Evolutionary conservation across 306 rosid genomes (phyloP), one percentile per base, ranked within the genome.

Genomic region (Corylus avellana): DNA sequence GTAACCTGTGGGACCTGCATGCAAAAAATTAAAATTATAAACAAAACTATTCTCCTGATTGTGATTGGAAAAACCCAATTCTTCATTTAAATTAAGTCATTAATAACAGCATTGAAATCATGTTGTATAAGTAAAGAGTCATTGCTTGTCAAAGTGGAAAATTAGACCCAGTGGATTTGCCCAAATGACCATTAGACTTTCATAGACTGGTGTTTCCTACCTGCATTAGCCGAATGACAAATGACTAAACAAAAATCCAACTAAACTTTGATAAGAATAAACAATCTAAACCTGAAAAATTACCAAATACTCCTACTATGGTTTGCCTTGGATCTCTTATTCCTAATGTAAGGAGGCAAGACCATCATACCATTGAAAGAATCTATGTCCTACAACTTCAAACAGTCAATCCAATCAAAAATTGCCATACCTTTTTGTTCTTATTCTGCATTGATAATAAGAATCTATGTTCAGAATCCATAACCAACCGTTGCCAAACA

Each of bases 171-270:
- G n/a, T 49, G 35, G 75, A n/a, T 1, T 35, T 2, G 39, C 39
- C 1, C 39, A 71, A 49, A 49, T 49, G 27, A 2, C 62, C 6
- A 35, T 32, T 42, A 4, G 3, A 37, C 7, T 14, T 25, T 11
- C 12, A 25, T 11, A 22, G 22, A 22, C 22, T 22, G 0, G 22
- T 22, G 22, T 27, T 70, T 54, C 64, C 39, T 84, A 94, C 98
- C 98, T 94, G 98, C 97, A 92, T 94, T 68, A 94, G 98, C 85
- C 92, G 98, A 84, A 81, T 83, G 62, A 97, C 91, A 86, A 94
- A 94, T 74, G 93, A 81, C 22, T 22, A 22, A 22, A 22, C 0
- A 22, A 22, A 22, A 22, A 22, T 22, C 22, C 0, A 22, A 22
- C 22, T 0, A 22, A 22, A 22, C 22, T 22, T 22, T 22, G 22